Conservation (phyloP, 2,329 filamentous ascomycete species). For the Fonsecaea multimorphosa region DNA sequence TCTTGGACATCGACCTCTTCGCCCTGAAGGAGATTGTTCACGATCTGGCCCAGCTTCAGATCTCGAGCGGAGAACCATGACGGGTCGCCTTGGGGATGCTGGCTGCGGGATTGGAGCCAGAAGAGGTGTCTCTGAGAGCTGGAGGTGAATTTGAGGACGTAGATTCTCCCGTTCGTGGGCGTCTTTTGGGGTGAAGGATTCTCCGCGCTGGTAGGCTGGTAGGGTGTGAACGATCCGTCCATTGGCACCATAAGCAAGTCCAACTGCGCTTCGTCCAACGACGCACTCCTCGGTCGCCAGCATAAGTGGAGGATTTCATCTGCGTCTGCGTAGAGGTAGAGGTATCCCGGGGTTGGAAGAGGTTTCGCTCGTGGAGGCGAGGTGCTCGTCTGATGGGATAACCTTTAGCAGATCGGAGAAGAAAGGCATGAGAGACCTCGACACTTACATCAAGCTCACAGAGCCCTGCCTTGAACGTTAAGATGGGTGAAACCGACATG, state of each 20-base stretch:
- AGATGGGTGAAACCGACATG: conserved; percentile 85
- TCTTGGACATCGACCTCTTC: conserved; percentile 81
- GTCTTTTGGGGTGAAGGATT: conserved; percentile 67
- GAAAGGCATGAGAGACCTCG: not conserved
- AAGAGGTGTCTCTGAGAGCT: conserved; percentile 91
- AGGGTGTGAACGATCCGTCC: conserved; percentile 86
- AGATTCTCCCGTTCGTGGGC: conserved; percentile 82
- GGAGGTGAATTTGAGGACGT: conserved; percentile 89
- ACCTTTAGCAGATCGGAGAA: not conserved
- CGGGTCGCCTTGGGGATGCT: conserved; percentile 71
- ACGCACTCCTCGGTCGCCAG: conserved; percentile 81
- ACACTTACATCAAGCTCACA: conserved; percentile 79
- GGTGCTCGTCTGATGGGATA: conserved; percentile 22
- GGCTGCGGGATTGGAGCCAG: conserved; percentile 92
- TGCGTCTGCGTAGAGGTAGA: conserved; percentile 89
- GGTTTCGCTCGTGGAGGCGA: conserved; percentile 76
- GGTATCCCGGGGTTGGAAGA: conserved; percentile 75
- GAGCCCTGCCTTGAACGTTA: conserved; percentile 94
- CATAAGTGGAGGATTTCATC: conserved; percentile 97
- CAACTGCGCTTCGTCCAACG: conserved; percentile 75
- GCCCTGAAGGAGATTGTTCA: conserved; percentile 82
- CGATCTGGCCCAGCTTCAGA: conserved; percentile 83
- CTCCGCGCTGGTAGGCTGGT: conserved; percentile 66
- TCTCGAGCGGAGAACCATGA: conserved; percentile 85
- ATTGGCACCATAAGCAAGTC: conserved; percentile 93